Conservation (phyloP, 306 rosid genomes). For the Vigna angularis region DNA sequence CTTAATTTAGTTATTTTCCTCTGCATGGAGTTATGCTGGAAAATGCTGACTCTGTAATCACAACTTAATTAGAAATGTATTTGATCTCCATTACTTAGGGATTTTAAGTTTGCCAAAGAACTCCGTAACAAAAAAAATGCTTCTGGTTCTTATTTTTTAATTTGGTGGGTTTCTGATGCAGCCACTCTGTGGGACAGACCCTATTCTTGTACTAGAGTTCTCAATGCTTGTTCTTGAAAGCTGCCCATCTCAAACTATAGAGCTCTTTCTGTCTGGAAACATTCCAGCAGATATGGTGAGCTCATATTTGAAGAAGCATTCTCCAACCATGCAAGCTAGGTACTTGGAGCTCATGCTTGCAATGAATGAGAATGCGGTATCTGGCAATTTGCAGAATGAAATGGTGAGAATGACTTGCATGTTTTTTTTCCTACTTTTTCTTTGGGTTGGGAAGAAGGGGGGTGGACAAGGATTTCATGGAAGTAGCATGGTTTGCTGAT, state of each 20-base stretch:
- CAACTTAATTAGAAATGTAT: slow-evolving; percentile 20
- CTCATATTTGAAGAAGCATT: slow-evolving; percentile 96
- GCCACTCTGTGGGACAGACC: slow-evolving; percentile 91
- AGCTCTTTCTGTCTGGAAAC: slow-evolving; percentile 93
- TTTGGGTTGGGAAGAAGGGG: slow-evolving; percentile 30
- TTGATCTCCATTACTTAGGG: slow-evolving; percentile 1
- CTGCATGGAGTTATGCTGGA: slow-evolving; percentile 18
- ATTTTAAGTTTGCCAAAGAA: slow-evolving; percentile 8
- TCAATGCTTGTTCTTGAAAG: slow-evolving; percentile 97
- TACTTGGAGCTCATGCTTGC: slow-evolving; percentile 98
- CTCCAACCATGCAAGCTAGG: slow-evolving; percentile 93
- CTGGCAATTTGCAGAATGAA: slow-evolving; percentile 96
- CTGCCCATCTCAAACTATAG: slow-evolving; percentile 94
- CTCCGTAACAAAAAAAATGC: slow-evolving; percentile 1
- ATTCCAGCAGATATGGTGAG: slow-evolving; percentile 97
- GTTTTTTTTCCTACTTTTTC: slow-evolving; percentile 35
- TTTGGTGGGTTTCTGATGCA: slow-evolving; percentile 65
- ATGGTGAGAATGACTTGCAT: slow-evolving; percentile 67
- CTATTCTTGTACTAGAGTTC: slow-evolving; percentile 92
- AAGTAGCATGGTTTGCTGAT: slow-evolving; percentile 24
- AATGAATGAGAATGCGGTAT: slow-evolving; percentile 90
- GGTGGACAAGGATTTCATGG: neutral
- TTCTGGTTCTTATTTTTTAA: slow-evolving; percentile 31
- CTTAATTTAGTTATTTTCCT: slow-evolving; percentile 31
- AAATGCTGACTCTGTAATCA: slow-evolving; percentile 31